Base-by-base conservation (phyloP, 2,329 filamentous ascomycete genomes). In the Cadophora sp. region DNA sequence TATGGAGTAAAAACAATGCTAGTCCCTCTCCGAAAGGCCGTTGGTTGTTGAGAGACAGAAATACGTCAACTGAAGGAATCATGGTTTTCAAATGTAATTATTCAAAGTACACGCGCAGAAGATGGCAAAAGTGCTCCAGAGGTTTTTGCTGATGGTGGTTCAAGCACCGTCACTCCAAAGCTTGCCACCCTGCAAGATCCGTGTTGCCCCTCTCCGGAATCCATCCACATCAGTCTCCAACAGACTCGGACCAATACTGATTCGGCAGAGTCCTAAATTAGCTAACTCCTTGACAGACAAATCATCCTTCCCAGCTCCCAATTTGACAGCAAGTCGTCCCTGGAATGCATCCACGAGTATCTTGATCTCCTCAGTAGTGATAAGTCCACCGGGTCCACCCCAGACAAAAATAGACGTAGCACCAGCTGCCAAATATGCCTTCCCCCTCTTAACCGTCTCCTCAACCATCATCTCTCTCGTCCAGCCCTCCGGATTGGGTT, bases 331-430 rank as follows among this genome's bases (percentile, higher is more conserved):
- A 16, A 88, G 73, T 59, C 76, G 79, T 0, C 85, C 85, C 3
- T 79, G 80, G 55, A 88, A 80, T 55, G 80, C 83, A 62, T 78
- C 74, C 1, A 83, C 83, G 69, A 88, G 72, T 50, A 72, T 75
- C 73, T 79, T 74, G 2, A 87, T 80, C 74, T 87, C 85, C 0
- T 78, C 80, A 14, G 78, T 78, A 14, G 86, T 73, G 48, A 85
- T 76, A 16, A 80, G 74, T 43, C 76, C 76, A 3, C n/a, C 47
- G 0, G 78, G 72, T 0, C 81, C 85, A 16, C 87, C 87, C 86
- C 85, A 89, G 61, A 88, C 85, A 77, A 89, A 89, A 0, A 87
- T 81, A 0, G 84, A 88, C 14, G 81, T 84, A 0, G 87, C 87
- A 0, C 87, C 87, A 2, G 85, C 85, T 0, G 79, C 82, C 3